phyloP scores from a whole-genome alignment of 305 asterid genomes.

The Fraxinus paxiana region DNA sequence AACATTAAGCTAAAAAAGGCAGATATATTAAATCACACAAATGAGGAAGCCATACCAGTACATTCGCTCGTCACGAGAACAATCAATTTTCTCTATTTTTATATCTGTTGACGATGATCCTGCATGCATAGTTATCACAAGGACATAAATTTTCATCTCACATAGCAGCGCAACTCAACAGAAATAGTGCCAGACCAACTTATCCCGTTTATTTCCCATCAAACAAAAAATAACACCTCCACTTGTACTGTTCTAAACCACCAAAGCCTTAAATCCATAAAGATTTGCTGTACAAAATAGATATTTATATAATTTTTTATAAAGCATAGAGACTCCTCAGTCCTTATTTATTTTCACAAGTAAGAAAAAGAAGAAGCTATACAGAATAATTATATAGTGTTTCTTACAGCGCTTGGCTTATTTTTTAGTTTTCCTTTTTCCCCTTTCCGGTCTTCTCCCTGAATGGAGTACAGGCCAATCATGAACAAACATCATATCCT shows the following conservation, averaged over 20 bases:
- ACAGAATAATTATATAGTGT: not conserved
- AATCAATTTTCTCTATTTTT: conserved; percentile 27
- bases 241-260: not conserved
- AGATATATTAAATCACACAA: not conserved
- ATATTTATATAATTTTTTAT: not conserved
- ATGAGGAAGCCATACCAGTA: conserved; percentile 38
- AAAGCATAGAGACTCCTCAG: not conserved
- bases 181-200: not conserved
- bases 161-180: not conserved
- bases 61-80: conserved; percentile 40
- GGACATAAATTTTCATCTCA: not conserved
- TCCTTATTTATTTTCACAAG: not conserved
- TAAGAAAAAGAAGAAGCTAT: not conserved
- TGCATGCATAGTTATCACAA: conserved; percentile 22
- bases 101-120: conserved; percentile 36
- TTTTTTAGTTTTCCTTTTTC: not conserved
- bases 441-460: not conserved
- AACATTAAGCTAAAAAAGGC: not conserved
- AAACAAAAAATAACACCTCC: not conserved
- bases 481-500: not conserved
- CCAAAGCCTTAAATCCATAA: not conserved
- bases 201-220: not conserved
- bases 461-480: not conserved
- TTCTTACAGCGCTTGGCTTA: not conserved
- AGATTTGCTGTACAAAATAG: not conserved